Evolutionary conservation across 2,329 filamentous ascomycete species (phyloP).

Genomic region (Alternaria viburni): DNA sequence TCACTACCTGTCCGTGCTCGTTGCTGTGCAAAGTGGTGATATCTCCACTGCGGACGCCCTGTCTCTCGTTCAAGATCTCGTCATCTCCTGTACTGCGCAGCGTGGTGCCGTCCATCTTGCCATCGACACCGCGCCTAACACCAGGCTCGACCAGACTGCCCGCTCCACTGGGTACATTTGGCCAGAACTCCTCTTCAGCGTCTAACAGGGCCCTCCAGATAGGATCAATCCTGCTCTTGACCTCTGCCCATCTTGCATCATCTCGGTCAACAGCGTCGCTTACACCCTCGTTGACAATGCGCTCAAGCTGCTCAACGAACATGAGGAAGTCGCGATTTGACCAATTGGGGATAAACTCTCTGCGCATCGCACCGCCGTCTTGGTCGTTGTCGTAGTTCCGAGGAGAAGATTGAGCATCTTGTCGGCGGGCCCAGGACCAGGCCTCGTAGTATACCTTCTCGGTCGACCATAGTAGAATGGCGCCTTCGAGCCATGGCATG

Average conservation of each 20-base stretch:
- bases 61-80: slow-evolving; percentile 1
- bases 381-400: slow-evolving; percentile 54
- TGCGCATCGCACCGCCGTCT: slow-evolving; percentile 69
- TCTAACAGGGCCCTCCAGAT: slow-evolving; percentile 39
- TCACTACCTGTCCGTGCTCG: neutral
- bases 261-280: slow-evolving; percentile 25
- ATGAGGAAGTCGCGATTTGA: slow-evolving; percentile 64
- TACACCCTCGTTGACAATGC: slow-evolving; percentile 59
- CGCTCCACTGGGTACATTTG: slow-evolving; percentile 16
- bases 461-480: slow-evolving; percentile 41
- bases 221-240: slow-evolving; percentile 28
- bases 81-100: slow-evolving; percentile 4
- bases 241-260: slow-evolving; percentile 24
- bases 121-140: slow-evolving; percentile 1
- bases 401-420: slow-evolving; percentile 23
- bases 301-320: slow-evolving; percentile 64
- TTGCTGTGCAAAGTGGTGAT: neutral
- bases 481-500: slow-evolving; percentile 44
- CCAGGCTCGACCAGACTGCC: slow-evolving; percentile 11
- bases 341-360: slow-evolving; percentile 73
- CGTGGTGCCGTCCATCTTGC: slow-evolving; percentile 11
- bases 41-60: slow-evolving; percentile 4
- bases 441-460: slow-evolving; percentile 46
- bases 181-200: slow-evolving; percentile 46
- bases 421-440: slow-evolving; percentile 41